A percentile compares a stretch with the other conserved stretches of the same genome.
phyloP scores from a whole-genome alignment of 305 asterid genomes.

The Solanum chacoense region DNA sequence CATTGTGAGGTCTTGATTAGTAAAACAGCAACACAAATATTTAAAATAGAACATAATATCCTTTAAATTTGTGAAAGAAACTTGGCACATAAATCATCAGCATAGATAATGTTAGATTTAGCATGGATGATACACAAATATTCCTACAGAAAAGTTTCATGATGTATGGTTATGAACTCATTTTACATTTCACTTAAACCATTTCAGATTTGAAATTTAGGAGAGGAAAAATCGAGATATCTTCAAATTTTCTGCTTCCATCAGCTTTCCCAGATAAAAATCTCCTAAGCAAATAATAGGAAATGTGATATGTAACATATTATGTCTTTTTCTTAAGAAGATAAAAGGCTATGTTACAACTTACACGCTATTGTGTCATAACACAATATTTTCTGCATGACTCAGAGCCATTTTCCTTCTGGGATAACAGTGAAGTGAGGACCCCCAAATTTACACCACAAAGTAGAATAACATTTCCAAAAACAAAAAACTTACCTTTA shows the following conservation, averaged over 20 bases:
- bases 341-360: neutral
- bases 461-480: neutral
- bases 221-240: neutral
- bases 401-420: neutral
- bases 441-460: neutral
- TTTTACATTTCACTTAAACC: neutral
- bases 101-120: neutral
- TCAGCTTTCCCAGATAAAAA: neutral
- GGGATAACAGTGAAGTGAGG: neutral
- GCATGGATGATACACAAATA: neutral
- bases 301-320: neutral
- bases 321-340: neutral
- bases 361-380: neutral
- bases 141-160: neutral
- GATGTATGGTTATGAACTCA: neutral
- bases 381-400: neutral
- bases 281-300: neutral
- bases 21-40: neutral
- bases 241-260: neutral
- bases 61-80: neutral
- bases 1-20: neutral
- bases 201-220: neutral
- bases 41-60: neutral
- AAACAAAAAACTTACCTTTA: constrained; percentile 43
- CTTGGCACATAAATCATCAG: neutral